A percentile compares a stretch with the other conserved stretches of the same genome.
Evolutionary conservation across 192 early-diverging fungal species (phyloP).

Genomic region (Umbelopsis vinacea): DNA sequence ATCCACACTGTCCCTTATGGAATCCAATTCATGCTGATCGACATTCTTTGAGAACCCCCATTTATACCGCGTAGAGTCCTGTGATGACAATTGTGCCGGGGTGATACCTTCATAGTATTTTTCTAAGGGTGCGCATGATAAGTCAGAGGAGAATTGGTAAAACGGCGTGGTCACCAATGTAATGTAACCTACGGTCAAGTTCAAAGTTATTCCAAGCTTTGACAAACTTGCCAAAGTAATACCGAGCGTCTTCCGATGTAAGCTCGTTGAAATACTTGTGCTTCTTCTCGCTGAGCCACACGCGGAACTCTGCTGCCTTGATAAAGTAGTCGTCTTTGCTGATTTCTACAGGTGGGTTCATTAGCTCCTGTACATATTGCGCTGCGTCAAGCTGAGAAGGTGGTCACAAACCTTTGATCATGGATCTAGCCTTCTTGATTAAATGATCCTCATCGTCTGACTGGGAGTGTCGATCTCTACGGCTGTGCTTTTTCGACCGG

Average conservation of each 20-base stretch:
- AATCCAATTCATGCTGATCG: conserved; percentile 58
- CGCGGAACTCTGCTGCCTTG: conserved; percentile 76
- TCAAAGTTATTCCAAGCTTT: conserved; percentile 83
- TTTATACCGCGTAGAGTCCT: conserved; percentile 70
- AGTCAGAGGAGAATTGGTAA: not conserved
- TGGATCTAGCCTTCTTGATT: not conserved
- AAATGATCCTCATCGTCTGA: not conserved
- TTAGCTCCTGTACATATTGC: not conserved
- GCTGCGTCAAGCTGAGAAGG: no score
- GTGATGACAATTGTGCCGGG: conserved; percentile 62
- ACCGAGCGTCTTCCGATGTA: conserved; percentile 63
- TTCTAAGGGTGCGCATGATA: conserved; percentile 34
- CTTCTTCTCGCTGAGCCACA: conserved; percentile 80
- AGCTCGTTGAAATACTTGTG: conserved; percentile 80
- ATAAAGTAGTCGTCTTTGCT: conserved; percentile 78
- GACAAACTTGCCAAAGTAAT: conserved; percentile 86
- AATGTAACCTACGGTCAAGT: conserved; percentile 54
- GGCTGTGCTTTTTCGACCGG: conserved; percentile 5
- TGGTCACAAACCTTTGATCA: conserved; percentile 4
- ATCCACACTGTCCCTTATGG: conserved; percentile 61
- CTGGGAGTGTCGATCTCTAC: not conserved
- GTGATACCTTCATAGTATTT: conserved; percentile 74
- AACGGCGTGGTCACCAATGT: conserved; percentile 19
- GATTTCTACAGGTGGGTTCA: conserved; percentile 44
- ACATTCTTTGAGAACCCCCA: conserved; percentile 71